These are phyloP conservation scores for Pisolithus orientalis DNA, from an alignment of 768 basidiomycete species.

Conservation along the genomic window DNA sequence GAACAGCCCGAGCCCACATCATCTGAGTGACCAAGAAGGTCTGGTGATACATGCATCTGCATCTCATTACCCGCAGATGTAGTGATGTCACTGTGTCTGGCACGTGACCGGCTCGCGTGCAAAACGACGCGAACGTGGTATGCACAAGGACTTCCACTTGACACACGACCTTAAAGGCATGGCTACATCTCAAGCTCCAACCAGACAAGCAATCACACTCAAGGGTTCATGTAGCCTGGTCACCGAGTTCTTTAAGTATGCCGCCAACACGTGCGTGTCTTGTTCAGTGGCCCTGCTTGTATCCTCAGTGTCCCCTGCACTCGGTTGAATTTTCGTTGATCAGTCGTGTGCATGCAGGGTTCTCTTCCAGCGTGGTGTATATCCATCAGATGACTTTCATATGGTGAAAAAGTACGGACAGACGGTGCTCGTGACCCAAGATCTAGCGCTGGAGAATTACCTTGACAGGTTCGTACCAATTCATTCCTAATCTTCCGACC, in stretches of 20 bases:
- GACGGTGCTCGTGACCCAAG: constrained; percentile 90
- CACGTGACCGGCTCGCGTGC: too few relatives aligned
- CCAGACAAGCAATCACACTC: constrained; percentile 81
- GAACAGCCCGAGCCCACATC: too few relatives aligned
- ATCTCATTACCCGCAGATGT: too few relatives aligned
- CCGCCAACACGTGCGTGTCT: constrained; percentile 83
- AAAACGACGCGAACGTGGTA: too few relatives aligned
- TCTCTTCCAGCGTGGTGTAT: constrained; percentile 93
- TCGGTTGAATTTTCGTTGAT: constrained; percentile 7
- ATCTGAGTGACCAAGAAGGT: too few relatives aligned
- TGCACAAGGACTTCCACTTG: too few relatives aligned
- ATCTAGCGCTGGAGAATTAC: constrained; percentile 89
- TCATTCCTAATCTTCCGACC: not conserved
- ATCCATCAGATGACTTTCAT: constrained; percentile 96
- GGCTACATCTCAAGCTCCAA: constrained; percentile 41
- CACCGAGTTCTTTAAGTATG: constrained; percentile 99
- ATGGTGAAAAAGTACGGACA: constrained; percentile 99
- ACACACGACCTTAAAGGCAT: constrained; percentile 14
- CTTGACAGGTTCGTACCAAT: constrained; percentile 55
- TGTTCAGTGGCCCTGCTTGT: not conserved
- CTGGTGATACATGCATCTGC: too few relatives aligned
- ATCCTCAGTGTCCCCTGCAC: not conserved
- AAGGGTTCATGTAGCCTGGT: constrained; percentile 92
- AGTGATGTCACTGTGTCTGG: too few relatives aligned
- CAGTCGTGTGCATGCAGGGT: constrained; percentile 46